Percentiles rank a stretch among this genome's conserved stretches.
phyloP scores from a whole-genome alignment of 352 stramenopile species.

The Phytophthora tubulina region DNA sequence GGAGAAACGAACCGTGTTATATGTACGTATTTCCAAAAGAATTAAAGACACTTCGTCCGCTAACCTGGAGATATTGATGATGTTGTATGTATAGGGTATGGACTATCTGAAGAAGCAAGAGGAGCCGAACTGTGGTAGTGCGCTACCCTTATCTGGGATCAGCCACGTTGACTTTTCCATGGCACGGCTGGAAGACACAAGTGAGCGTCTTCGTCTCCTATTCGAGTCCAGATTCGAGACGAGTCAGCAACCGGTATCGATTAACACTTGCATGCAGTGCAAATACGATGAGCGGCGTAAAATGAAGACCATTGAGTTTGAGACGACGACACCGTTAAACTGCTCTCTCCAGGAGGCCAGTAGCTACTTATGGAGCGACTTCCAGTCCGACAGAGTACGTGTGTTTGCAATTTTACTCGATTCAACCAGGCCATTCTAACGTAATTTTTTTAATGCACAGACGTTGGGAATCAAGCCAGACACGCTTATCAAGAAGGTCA shows the following conservation, averaged over 20 bases:
- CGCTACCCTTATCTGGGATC: neutral
- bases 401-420: too few relatives aligned
- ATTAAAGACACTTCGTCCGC: neutral
- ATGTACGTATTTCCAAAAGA: conserved; percentile 14
- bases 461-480: conserved; percentile 13
- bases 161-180: conserved; percentile 14
- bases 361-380: conserved; percentile 21
- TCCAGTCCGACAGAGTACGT: conserved; percentile 20
- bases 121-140: neutral
- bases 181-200: conserved; percentile 7
- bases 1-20: conserved; percentile 29
- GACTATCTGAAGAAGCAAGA: conserved; percentile 17
- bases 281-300: conserved; percentile 21
- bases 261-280: conserved; percentile 11
- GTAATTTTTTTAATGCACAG: conserved; percentile 9
- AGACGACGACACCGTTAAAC: conserved; percentile 21
- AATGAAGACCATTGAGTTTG: conserved; percentile 25
- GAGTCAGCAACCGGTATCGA: neutral
- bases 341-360: conserved; percentile 13
- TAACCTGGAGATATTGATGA: neutral
- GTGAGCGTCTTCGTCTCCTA: conserved; percentile 6
- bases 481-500: conserved; percentile 18
- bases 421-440: neutral
- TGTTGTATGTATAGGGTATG: conserved; percentile 16
- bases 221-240: conserved; percentile 7